These are phyloP conservation scores for Diversispora epigaea DNA, from an alignment of 192 early-diverging fungal species.

Conservation along the genomic window DNA sequence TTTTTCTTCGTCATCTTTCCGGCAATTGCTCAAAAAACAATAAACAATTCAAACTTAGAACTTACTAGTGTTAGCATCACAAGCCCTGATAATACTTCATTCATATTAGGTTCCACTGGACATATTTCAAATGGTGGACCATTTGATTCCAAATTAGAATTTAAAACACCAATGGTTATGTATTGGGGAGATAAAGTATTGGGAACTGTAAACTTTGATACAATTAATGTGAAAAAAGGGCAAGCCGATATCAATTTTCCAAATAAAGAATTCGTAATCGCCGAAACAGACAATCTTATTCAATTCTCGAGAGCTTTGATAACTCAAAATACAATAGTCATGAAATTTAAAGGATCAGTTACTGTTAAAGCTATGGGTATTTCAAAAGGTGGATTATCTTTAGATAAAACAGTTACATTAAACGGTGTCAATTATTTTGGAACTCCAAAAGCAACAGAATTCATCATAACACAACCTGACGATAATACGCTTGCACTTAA, in stretches of 20 bases:
- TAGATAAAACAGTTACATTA: slow-evolving; percentile 51
- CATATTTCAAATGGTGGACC: slow-evolving; percentile 48
- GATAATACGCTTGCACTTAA: slow-evolving; percentile 23
- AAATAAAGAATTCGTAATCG: slow-evolving; percentile 30
- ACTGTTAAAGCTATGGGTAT: slow-evolving; percentile 43
- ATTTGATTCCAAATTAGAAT: slow-evolving; percentile 50
- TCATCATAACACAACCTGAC: not conserved
- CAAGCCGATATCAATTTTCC: slow-evolving; percentile 11
- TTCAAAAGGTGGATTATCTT: slow-evolving; percentile 31
- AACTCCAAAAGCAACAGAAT: slow-evolving; percentile 24
- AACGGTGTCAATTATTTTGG: slow-evolving; percentile 51
- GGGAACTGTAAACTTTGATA: slow-evolving; percentile 35
- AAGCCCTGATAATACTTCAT: slow-evolving; percentile 37
- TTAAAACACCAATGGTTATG: slow-evolving; percentile 45
- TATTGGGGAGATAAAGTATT: slow-evolving; percentile 40
- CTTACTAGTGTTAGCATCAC: slow-evolving; percentile 46
- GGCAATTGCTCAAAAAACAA: slow-evolving; percentile 47
- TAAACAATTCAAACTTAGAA: slow-evolving; percentile 45
- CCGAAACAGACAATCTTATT: slow-evolving; percentile 35
- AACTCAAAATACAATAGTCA: slow-evolving; percentile 31
- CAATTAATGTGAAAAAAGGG: slow-evolving; percentile 35
- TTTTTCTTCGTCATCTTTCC: slow-evolving; percentile 56
- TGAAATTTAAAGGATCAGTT: slow-evolving; percentile 40
- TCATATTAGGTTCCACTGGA: slow-evolving; percentile 45
- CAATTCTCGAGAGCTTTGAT: slow-evolving; percentile 34